Evolutionary conservation across 106 monocot genomes (phyloP), one percentile per base, ranked within the genome.

Genomic region (Posidonia australis): DNA sequence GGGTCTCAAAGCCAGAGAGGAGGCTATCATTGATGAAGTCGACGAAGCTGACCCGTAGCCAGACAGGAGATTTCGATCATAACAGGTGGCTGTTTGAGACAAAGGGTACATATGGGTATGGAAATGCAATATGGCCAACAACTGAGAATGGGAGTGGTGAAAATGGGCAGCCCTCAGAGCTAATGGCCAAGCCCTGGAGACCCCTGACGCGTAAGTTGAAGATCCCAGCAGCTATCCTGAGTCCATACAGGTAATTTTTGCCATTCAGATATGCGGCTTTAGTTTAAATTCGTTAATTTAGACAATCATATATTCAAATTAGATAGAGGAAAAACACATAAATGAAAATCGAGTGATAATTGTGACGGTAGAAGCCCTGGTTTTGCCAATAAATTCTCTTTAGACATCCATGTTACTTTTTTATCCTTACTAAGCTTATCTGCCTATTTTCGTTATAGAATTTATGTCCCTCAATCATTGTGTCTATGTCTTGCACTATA

Each of bases 71-170:
- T n/a, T 77, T 75, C 21, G 77, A 76, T 69, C 73, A 77, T 23
- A 77, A 73, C 51, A 32, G 69, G 22, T 81, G 76, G 77, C n/a
- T 77, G 30, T 81, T 73, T 54, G 73, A 77, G 54, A 77, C 77
- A 5, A 81, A 69, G 62, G 77, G 75, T 21, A 84, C 92, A 7
- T 93, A 93, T 47, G 92, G 92, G 14, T 93, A 93, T 60, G 92
- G 92, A 41, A 93, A 80, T 63, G 92, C 85, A 1, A 77, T 88
- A 55, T 93, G 92, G 92, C 82, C 92, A 0, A n/a, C n/a, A n/a
- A 23, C 43, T 14, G 92, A 85, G 66, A 73, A 70, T 13, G 75
- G 64, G 9, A 76, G 77, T 22, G 77, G 69, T 13, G 60, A 36
- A 14, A 23, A 27, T 27, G 77, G 72, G 16, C 81, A 81, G 22